Evolutionary conservation across 2,329 filamentous ascomycete species (phyloP).

Genomic region (Pseudogymnoascus sp.): DNA sequence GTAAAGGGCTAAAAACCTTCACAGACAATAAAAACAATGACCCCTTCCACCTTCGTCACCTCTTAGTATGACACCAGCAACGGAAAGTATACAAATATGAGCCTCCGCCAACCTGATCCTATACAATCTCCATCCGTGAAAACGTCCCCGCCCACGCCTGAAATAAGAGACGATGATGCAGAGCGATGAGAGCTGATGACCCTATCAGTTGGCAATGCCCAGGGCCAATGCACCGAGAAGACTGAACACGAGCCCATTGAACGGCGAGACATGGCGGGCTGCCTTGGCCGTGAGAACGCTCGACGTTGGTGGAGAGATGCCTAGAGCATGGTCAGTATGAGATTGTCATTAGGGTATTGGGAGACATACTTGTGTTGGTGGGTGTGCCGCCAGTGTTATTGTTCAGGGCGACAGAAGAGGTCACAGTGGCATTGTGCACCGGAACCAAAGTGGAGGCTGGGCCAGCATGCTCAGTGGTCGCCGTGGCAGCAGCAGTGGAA

Average conservation of each 20-base stretch:
- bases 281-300: background rate
- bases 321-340: background rate
- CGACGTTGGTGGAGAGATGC: background rate
- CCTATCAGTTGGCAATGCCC: background rate
- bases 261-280: background rate
- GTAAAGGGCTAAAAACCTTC: constrained; percentile 5
- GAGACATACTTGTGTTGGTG: background rate
- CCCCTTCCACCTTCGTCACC: background rate
- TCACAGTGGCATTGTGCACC: background rate
- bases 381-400: background rate
- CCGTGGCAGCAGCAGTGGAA: background rate
- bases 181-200: background rate
- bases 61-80: background rate
- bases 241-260: background rate
- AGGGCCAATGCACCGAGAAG: background rate
- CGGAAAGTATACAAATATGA: constrained; percentile 7
- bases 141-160: background rate
- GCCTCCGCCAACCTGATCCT: constrained; percentile 7
- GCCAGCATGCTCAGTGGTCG: background rate
- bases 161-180: constrained; percentile 2
- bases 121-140: constrained; percentile 1
- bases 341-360: background rate
- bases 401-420: background rate
- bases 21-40: constrained; percentile 2
- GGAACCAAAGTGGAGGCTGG: background rate